Conservation (phyloP, 345 rosid genomes). For the Acer campestre region DNA sequence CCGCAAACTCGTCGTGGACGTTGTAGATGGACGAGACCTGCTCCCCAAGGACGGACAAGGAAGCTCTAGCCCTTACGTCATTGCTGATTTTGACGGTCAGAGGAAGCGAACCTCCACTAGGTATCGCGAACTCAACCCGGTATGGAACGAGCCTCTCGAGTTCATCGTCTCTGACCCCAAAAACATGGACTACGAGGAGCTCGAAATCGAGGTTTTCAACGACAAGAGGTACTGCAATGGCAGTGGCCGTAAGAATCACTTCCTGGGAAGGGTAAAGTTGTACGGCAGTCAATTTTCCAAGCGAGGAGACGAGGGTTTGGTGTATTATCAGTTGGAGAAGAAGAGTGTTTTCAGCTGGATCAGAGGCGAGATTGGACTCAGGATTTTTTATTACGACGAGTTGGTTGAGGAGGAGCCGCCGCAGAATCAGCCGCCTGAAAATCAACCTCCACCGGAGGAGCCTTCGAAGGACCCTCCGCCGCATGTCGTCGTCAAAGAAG, state of each 20-base stretch:
- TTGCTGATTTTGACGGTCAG: conserved; percentile 85
- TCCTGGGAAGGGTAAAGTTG: conserved; percentile 85
- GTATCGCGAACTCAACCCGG: conserved; percentile 81
- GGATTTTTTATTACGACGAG: conserved; percentile 80
- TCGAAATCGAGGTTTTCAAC: conserved; percentile 77
- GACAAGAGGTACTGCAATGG: conserved; percentile 78
- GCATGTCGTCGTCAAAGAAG: conserved; percentile 58
- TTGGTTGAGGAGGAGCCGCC: conserved; percentile 44
- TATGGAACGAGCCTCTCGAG: conserved; percentile 86
- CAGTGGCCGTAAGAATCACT: conserved; percentile 84
- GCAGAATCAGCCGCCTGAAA: conserved; percentile 32
- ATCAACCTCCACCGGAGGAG: conserved; percentile 31
- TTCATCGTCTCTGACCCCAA: conserved; percentile 77
- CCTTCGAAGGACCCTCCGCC: conserved; percentile 27
- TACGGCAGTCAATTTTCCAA: conserved; percentile 75
- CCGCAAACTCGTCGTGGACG: conserved; percentile 72
- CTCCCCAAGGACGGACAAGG: conserved; percentile 97
- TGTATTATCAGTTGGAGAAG: conserved; percentile 79
- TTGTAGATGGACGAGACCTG: conserved; percentile 75
- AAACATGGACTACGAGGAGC: conserved; percentile 76
- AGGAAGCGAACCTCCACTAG: conserved; percentile 67
- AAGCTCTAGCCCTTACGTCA: conserved; percentile 87
- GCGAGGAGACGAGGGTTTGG: conserved; percentile 78
- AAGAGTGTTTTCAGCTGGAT: conserved; percentile 96
- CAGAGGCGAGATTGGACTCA: conserved; percentile 82